Percentiles rank a stretch among this genome's conserved stretches.
These are phyloP conservation scores for Cyclostephanos tholiformis DNA, from an alignment of 108 stramenopile genomes.

Conservation along the genomic window DNA sequence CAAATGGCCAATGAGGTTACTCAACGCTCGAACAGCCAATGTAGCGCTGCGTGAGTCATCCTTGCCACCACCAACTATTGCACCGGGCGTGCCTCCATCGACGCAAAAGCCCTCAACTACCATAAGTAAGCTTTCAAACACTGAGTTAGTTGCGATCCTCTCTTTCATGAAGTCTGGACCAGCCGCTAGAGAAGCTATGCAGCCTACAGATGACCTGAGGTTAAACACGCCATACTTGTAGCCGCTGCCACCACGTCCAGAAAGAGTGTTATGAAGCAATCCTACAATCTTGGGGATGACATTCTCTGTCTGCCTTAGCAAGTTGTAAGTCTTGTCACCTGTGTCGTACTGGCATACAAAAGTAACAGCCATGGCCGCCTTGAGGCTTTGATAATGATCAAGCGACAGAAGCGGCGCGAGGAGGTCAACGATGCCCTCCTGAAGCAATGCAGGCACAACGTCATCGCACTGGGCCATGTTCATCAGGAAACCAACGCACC, in stretches of 20 bases:
- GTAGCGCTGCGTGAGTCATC: slow-evolving; percentile 86
- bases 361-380: slow-evolving; percentile 92
- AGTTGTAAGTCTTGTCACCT: slow-evolving; percentile 87
- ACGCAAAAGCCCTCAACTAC: slow-evolving; percentile 90
- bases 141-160: slow-evolving; percentile 82
- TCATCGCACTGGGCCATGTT: slow-evolving; percentile 92
- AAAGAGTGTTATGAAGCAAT: slow-evolving; percentile 87
- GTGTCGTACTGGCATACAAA: slow-evolving; percentile 90
- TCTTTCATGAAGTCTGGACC: slow-evolving; percentile 94
- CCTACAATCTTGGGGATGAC: slow-evolving; percentile 90
- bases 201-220: slow-evolving; percentile 86
- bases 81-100: slow-evolving; percentile 87
- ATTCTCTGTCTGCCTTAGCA: slow-evolving; percentile 89
- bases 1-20: slow-evolving; percentile 76
- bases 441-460: slow-evolving; percentile 81
- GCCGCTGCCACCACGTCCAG: slow-evolving; percentile 87
- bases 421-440: slow-evolving; percentile 87
- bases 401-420: slow-evolving; percentile 83
- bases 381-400: slow-evolving; percentile 91
- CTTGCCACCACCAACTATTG: slow-evolving; percentile 87
- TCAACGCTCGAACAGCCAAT: slow-evolving; percentile 80
- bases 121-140: slow-evolving; percentile 85
- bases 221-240: slow-evolving; percentile 94
- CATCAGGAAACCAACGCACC: slow-evolving; percentile 94
- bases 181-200: slow-evolving; percentile 85